Conservation (phyloP, 805 yeast genomes). For the Zygosaccharomyces rouxii region DNA sequence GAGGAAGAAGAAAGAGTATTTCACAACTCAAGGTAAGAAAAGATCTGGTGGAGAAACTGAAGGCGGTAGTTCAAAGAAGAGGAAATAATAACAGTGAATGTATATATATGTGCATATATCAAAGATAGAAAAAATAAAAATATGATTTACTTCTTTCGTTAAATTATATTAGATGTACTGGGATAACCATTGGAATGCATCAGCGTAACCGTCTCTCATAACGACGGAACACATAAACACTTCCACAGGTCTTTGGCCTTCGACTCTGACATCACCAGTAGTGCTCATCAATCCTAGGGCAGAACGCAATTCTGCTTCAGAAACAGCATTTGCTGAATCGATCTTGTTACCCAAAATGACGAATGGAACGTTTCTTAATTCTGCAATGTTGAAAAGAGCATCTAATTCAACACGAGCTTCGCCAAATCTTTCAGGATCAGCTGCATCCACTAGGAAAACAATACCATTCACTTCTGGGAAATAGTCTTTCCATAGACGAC, state of each 20-base stretch:
- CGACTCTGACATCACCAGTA: conserved; percentile 77
- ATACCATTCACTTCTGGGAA: conserved; percentile 99
- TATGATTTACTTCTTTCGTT: neutral
- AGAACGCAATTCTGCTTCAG: conserved; percentile 88
- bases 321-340: conserved; percentile 89
- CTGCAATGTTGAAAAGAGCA: conserved; percentile 88
- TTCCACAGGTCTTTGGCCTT: conserved; percentile 85
- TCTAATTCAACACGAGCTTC: conserved; percentile 95
- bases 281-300: conserved; percentile 84
- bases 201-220: conserved; percentile 98
- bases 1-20: conserved; percentile 83
- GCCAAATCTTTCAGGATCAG: conserved; percentile 90
- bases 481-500: conserved; percentile 98
- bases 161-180: conserved; percentile 64
- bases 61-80: conserved; percentile 24
- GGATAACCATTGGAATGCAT: conserved; percentile 97
- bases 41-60: conserved; percentile 39
- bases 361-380: conserved; percentile 84
- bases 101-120: conserved; percentile 1
- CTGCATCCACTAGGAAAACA: conserved; percentile 93
- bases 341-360: conserved; percentile 94
- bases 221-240: conserved; percentile 97
- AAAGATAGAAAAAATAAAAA: neutral
- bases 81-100: conserved; percentile 11
- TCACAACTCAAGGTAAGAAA: conserved; percentile 66